Evolutionary conservation across 2,329 filamentous ascomycete species (phyloP), one percentile per base, ranked within the genome.

Genomic region (Colletotrichum caudatum): DNA sequence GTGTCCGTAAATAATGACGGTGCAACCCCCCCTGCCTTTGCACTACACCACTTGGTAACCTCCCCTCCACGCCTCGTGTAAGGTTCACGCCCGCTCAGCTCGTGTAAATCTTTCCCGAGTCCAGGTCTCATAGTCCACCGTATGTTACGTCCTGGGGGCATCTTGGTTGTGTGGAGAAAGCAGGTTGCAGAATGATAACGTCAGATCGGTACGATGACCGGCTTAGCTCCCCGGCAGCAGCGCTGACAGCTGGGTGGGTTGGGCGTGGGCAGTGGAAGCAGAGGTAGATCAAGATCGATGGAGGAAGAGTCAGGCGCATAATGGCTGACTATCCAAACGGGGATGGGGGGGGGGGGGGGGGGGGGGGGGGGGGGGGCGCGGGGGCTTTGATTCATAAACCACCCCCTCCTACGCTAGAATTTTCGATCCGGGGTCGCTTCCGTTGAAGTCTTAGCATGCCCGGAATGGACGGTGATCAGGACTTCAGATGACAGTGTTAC

Each of bases 1-100:
- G 66, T 35, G 54, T 69, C 54, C 14, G 54, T 60, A 46, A 63
- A 51, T 46, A 29, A 60, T 57, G 61, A 54, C 46, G 62, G 60
- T 46, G 53, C 51, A 20, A 18, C 53, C 53, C 29, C 54, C 44
- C 20, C 20, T 14, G n/a, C n/a, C 35, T 37, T 44, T 9, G 18
- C 46, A 23, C n/a, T 37, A 46, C 51, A 23, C 61, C 46, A 53
- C 39, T 41, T 23, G 53, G 37, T 33, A 35, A 44, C 54, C 23
- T 33, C 37, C 16, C 48, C 14, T 46, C 58, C 29, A 48, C 62
- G 46, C 44, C 62, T 65, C 37, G 37, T 50, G 54, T 56, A n/a
- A 44, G 54, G 62, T 14, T 44, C n/a, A 48, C 29, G 33, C 37
- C 39, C 48, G n/a, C 46, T 59, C 44, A 44, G 29, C 61, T 51